Percentiles rank a stretch among this genome's conserved stretches.
Conservation (phyloP, 345 rosid species). For the Gossypium longicalyx region DNA sequence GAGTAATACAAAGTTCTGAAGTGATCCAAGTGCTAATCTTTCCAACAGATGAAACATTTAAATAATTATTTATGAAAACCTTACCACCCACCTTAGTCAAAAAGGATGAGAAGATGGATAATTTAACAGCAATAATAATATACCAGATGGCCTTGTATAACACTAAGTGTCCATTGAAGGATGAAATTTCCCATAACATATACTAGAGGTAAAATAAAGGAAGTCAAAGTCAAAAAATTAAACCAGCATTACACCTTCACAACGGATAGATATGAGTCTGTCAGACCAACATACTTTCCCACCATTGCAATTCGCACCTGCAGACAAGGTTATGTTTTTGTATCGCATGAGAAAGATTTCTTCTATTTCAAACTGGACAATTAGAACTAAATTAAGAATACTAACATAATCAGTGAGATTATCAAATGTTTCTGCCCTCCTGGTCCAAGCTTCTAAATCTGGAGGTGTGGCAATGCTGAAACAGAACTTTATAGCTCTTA, state of each 20-base stretch:
- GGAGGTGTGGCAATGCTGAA: constrained; percentile 72
- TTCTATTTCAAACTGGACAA: constrained; percentile 14
- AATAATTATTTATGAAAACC: not conserved
- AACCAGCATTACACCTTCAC: constrained; percentile 52
- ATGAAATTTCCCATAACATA: not conserved
- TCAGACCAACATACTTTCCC: constrained; percentile 89
- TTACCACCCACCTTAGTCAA: not conserved
- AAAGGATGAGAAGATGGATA: not conserved
- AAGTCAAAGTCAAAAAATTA: not conserved
- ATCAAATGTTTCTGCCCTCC: constrained; percentile 71
- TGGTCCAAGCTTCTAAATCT: constrained; percentile 70
- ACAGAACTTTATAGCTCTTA: constrained; percentile 20
- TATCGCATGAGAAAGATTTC: constrained; percentile 18
- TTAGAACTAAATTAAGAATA: constrained; percentile 19
- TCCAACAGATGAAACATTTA: not conserved
- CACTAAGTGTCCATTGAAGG: not conserved
- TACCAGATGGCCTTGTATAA: not conserved
- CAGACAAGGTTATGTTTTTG: constrained; percentile 19
- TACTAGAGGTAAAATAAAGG: not conserved
- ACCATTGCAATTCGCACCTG: constrained; percentile 97
- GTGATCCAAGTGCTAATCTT: not conserved
- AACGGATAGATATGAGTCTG: constrained; percentile 94
- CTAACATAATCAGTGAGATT: constrained; percentile 53
- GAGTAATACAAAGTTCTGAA: not conserved
- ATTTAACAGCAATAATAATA: not conserved